Conservation (phyloP, 176 grass and related monocot species). For the Dendrocalamus sinicus region DNA sequence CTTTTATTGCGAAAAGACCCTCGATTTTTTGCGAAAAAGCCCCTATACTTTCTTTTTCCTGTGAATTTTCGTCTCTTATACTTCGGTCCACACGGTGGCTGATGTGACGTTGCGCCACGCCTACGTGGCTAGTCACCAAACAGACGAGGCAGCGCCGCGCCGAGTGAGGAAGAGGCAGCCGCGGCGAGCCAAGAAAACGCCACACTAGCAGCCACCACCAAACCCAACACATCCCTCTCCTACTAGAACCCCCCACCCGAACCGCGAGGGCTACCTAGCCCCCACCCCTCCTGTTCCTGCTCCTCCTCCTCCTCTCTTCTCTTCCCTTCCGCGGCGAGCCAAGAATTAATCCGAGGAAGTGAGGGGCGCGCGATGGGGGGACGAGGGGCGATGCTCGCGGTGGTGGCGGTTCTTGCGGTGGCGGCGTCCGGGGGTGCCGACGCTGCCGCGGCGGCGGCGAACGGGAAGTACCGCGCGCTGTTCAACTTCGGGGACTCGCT, state of each 20-base stretch:
- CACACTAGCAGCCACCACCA: slow-evolving; percentile 28
- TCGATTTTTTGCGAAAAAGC: too few relatives aligned
- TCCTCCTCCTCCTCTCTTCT: neutral
- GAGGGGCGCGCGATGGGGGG: neutral
- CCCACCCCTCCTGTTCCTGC: neutral
- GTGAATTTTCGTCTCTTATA: too few relatives aligned
- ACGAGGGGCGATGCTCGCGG: neutral
- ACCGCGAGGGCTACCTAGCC: slow-evolving; percentile 26
- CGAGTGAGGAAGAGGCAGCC: neutral
- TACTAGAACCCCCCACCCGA: slow-evolving; percentile 44
- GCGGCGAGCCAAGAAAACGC: slow-evolving; percentile 16
- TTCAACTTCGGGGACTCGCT: slow-evolving; percentile 94
- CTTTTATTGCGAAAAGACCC: too few relatives aligned
- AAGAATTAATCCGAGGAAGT: neutral
- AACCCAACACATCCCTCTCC: slow-evolving; percentile 13
- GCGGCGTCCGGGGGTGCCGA: neutral
- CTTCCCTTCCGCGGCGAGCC: slow-evolving; percentile 8
- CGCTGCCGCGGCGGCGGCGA: neutral
- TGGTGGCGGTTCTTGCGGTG: slow-evolving; percentile 3
- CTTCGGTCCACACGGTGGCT: too few relatives aligned
- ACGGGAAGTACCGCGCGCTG: slow-evolving; percentile 64
- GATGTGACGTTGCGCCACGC: too few relatives aligned
- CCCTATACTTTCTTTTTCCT: too few relatives aligned
- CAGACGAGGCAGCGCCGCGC: neutral
- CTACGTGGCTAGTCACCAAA: too few relatives aligned